A percentile compares a stretch with the other conserved stretches of the same genome.
Evolutionary conservation across 352 stramenopile species (phyloP).

Genomic region (Phytophthora kernoviae): DNA sequence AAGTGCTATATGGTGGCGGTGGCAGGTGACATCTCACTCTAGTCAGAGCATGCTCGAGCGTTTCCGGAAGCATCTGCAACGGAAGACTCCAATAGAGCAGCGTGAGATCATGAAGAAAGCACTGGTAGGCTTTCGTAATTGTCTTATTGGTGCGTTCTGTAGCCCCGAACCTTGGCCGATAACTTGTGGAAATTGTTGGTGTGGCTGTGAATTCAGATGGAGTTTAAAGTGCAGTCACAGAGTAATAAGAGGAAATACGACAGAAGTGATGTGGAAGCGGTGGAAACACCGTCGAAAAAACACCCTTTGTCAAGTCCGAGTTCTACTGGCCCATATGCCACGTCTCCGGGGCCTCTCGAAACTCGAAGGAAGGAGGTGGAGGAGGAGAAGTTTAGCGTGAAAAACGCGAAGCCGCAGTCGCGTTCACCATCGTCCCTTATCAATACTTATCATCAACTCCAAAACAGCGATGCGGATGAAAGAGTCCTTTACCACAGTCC

Average conservation of each 20-base stretch:
- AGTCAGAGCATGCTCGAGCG: conserved; percentile 59
- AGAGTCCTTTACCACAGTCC: too few relatives aligned
- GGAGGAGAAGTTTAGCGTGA: conserved; percentile 7
- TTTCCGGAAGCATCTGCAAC: conserved; percentile 49
- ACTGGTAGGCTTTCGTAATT: conserved; percentile 19
- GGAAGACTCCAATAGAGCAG: conserved; percentile 43
- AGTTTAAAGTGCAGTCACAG: background rate
- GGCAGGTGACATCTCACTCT: conserved; percentile 41
- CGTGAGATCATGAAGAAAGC: conserved; percentile 33
- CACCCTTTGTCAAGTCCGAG: background rate
- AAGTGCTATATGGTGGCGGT: background rate
- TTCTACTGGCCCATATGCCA: background rate
- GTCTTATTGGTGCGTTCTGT: background rate
- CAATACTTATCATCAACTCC: conserved; percentile 7
- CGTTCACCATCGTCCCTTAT: conserved; percentile 17
- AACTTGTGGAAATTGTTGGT: too few relatives aligned
- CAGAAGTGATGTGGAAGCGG: background rate
- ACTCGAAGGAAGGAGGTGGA: conserved; percentile 5
- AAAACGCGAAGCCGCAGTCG: background rate
- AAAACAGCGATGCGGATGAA: background rate
- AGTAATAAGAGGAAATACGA: background rate
- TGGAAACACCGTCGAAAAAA: background rate
- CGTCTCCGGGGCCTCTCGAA: background rate
- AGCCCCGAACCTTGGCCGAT: too few relatives aligned
- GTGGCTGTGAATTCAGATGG: too few relatives aligned